Percentiles rank a stretch among this genome's conserved stretches.
These are phyloP conservation scores for Antarctomyces pellizariae DNA, from an alignment of 495 filamentous ascomycete genomes.

Conservation along the genomic window DNA sequence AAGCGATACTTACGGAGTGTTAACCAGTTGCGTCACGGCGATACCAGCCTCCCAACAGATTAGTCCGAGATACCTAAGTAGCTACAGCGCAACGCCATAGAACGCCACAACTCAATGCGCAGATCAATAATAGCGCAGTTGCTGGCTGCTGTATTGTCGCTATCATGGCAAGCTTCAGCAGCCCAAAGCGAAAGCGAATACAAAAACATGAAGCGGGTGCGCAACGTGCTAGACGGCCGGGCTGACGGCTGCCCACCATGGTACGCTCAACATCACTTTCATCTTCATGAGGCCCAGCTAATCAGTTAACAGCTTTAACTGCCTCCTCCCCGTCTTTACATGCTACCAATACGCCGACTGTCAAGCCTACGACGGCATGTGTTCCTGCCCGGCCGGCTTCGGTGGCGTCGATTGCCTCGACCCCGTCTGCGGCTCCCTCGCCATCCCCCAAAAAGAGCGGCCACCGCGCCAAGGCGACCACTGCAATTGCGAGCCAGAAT, in stretches of 20 bases:
- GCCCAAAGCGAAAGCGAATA: conserved; percentile 17
- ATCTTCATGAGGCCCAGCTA: conserved; percentile 6
- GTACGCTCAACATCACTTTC: conserved; percentile 17
- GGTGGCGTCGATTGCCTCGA: conserved; percentile 78
- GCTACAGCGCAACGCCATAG: not conserved
- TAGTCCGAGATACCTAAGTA: not conserved
- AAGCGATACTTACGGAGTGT: too few relatives aligned
- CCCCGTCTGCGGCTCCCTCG: conserved; percentile 75
- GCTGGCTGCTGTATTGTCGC: conserved; percentile 16
- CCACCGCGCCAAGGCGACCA: conserved; percentile 36
- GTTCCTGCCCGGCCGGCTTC: conserved; percentile 73
- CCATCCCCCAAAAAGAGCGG: conserved; percentile 53
- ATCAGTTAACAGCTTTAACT: conserved; percentile 64
- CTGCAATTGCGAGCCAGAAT: conserved; percentile 82
- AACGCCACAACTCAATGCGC: conserved; percentile 1
- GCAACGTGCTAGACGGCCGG: conserved; percentile 26
- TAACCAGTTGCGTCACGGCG: too few relatives aligned
- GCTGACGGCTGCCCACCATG: conserved; percentile 40
- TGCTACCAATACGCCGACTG: conserved; percentile 77
- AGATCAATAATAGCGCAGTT: not conserved
- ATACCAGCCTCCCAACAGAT: too few relatives aligned
- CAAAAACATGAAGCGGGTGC: conserved; percentile 25
- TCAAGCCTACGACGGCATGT: conserved; percentile 72
- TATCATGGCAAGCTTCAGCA: conserved; percentile 19
- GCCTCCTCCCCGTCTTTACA: conserved; percentile 71